Evolutionary conservation across 2,329 filamentous ascomycete species (phyloP).

Genomic region (Zymoseptoria brevis): DNA sequence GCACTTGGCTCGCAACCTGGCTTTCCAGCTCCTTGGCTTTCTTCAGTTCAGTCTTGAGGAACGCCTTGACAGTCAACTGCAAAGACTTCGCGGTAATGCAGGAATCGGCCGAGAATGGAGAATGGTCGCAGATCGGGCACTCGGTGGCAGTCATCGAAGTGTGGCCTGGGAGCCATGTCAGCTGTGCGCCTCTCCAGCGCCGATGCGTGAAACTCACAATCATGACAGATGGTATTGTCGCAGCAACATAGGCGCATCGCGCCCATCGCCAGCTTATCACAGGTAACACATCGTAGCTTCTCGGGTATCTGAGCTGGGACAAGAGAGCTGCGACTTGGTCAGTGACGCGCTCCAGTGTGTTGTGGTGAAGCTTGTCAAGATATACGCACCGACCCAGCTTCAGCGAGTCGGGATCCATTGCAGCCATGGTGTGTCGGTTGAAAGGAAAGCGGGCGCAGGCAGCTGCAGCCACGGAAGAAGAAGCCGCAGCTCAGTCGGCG

Average conservation of each 20-base stretch:
- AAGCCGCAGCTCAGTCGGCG: slow-evolving; percentile 13
- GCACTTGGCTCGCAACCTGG: neutral
- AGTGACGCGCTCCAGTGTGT: slow-evolving; percentile 1
- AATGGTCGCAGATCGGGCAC: slow-evolving; percentile 90
- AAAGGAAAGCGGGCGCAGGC: neutral
- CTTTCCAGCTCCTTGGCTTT: slow-evolving; percentile 21
- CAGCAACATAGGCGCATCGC: slow-evolving; percentile 90
- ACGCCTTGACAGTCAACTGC: slow-evolving; percentile 87
- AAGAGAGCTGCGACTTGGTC: slow-evolving; percentile 52
- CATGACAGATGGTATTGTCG: slow-evolving; percentile 87
- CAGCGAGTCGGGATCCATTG: neutral
- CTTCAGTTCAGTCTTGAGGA: slow-evolving; percentile 83
- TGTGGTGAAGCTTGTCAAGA: neutral
- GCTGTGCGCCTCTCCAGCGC: slow-evolving; percentile 2
- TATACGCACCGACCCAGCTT: slow-evolving; percentile 5
- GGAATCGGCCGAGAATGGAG: slow-evolving; percentile 74
- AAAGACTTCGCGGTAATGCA: slow-evolving; percentile 84
- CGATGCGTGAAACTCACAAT: slow-evolving; percentile 55
- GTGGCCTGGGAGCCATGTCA: slow-evolving; percentile 52
- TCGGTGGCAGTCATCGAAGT: slow-evolving; percentile 45
- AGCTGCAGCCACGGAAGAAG: neutral
- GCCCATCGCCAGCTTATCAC: slow-evolving; percentile 82
- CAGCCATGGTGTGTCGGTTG: neutral
- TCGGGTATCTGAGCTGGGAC: slow-evolving; percentile 82
- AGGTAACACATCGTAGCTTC: slow-evolving; percentile 89